Base-by-base conservation (phyloP, 2,329 filamentous ascomycete species). In the Hymenoscyphus linearis region DNA sequence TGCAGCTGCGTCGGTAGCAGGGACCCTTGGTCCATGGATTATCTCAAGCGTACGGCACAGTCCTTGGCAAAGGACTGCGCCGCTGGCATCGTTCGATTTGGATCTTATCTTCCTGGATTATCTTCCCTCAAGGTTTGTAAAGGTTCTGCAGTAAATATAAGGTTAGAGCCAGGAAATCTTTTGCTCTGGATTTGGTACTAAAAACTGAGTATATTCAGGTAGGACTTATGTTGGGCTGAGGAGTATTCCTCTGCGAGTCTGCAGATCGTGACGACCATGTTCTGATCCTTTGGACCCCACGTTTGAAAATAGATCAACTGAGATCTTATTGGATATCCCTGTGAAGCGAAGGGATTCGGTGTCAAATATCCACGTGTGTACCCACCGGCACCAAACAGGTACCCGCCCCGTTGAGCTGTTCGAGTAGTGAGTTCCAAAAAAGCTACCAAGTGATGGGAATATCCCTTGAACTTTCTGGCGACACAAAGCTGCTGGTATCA, bases 31-130 rank as follows among this genome's bases (percentile, higher is more conserved):
- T 40, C 40, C 35, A 26, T 56, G 54, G 54, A 25, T 56, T 36
- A 34, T n/a, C 37, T 56, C 54, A 36, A n/a, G 35, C 34, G n/a
- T 56, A 37, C 54, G 54, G 54, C 54, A 37, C 54, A 56, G 54
- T 25, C 22, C 25, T 40, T 35, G n/a, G 10, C 35, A 12, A 34
- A 26, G 35, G n/a, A 14, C 35, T 36, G 34, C n/a, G 31, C 35
- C 25, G 34, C 13, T 9, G n/a, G 22, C 18, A 50, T 50, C 18
- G 44, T 50, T 18, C 44, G 13, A 50, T 26, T 25, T 50, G 22
- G 22, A 4, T 5, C 22, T 50, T 50, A 50, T 10, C 37, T 22
- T 40, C 1, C 37, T 50, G 31, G 31, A 31, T 31, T 9, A 31
- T 31, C 31, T 50, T 50, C 25, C 44, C 18, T 50, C 13, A 22